Evolutionary conservation across 805 yeast genomes (phyloP), one percentile per base, ranked within the genome.

Genomic region (Hyphopichia homilentoma): DNA sequence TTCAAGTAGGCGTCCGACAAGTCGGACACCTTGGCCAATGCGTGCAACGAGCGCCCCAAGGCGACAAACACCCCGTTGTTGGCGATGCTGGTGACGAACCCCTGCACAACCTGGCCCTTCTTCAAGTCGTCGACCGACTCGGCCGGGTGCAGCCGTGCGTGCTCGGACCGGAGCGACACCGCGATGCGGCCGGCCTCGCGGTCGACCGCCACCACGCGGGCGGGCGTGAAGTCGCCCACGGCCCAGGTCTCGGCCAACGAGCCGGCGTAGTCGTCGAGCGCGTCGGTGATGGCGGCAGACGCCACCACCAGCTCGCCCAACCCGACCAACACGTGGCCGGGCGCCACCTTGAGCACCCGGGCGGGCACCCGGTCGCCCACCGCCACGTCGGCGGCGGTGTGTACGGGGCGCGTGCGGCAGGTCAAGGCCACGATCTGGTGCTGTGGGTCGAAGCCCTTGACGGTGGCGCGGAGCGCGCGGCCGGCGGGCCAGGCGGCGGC

Each of bases 11-110:
- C 68, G 48, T 90, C 97, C 7, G 94, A 84, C 18, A 90, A 65
- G 52, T 89, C 89, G 26, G 82, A 59, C 30, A 87, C 79, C 49
- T 86, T 81, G 17, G 86, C 93, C 48, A 90, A 77, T 2, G 89
- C 97, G 45, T 75, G 76, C 16, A 84, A 65, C 1, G 70, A 63
- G 41, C 84, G 73, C 25, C 93, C 87, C 43, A 90, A 62, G 14
- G 84, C 70, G 30, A 90, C 82, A 52, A 82, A 86, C 16, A 90
- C 57, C 54, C 95, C 95, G 36, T 78, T 73, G 44, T 82, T 80
- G 9, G 84, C 75, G 29, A 88, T 72, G 39, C 78, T 78, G 50
- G 79, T 82, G 33, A 90, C 75, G 43, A 81, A 82, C n/a, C 95
- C 97, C 43, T 79, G 74, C 26, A 89, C 79, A 48, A 86, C 69